Conservation (phyloP, 495 filamentous ascomycete species). For the Articulospora tetracladia region DNA sequence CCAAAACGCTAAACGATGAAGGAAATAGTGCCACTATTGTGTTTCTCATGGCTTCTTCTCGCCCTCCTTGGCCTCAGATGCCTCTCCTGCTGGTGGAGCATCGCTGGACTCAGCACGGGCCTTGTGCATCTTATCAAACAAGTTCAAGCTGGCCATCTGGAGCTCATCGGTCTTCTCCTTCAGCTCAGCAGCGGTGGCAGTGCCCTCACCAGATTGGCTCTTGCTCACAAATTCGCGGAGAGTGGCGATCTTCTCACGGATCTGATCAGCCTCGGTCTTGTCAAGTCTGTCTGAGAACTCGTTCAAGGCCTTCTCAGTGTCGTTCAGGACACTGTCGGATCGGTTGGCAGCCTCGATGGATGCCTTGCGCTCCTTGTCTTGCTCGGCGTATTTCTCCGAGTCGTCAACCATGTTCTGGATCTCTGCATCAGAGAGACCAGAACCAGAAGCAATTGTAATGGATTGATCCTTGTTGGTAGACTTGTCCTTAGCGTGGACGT, state of each 20-base stretch:
- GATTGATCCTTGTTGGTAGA: constrained; percentile 99
- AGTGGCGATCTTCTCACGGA: constrained; percentile 87
- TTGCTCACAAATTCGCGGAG: constrained; percentile 90
- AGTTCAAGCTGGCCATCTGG: constrained; percentile 88
- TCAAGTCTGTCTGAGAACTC: constrained; percentile 94
- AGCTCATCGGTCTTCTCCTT: constrained; percentile 99
- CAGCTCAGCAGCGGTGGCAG: constrained; percentile 79
- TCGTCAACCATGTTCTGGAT: constrained; percentile 97
- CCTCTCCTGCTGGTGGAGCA: constrained; percentile 37
- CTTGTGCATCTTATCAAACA: constrained; percentile 99
- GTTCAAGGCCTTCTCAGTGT: constrained; percentile 97
- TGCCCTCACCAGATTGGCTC: constrained; percentile 89
- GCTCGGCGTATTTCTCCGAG: constrained; percentile 91
- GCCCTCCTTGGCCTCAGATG: constrained; percentile 51
- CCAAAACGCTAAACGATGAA: constrained; percentile 19
- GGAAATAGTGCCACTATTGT: constrained; percentile 11
- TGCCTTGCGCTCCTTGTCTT: constrained; percentile 94
- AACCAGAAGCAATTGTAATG: constrained; percentile 97
- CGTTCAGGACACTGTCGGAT: constrained; percentile 92
- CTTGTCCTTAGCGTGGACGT: constrained; percentile 99
- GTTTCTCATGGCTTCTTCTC: constrained; percentile 60
- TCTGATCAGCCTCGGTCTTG: constrained; percentile 89
- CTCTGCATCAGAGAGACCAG: constrained; percentile 91
- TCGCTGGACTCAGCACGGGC: constrained; percentile 66
- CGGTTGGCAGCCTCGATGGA: constrained; percentile 95